phyloP scores from a whole-genome alignment of 495 filamentous ascomycete species.

The Aspergillus cristatus region DNA sequence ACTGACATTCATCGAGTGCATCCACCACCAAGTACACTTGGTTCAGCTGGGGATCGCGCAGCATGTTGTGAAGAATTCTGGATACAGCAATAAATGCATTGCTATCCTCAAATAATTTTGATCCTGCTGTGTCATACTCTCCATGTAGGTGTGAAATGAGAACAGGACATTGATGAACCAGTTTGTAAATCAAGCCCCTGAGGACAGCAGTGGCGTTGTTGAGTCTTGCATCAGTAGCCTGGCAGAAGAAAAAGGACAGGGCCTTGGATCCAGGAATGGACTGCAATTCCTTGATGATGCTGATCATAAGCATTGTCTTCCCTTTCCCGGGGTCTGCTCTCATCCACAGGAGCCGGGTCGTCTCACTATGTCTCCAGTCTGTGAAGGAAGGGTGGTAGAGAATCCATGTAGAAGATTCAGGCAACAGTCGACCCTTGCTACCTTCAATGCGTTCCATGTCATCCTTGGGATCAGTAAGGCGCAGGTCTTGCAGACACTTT shows the following conservation, averaged over 20 bases:
- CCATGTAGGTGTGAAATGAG: constrained; percentile 25
- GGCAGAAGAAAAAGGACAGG: constrained; percentile 41
- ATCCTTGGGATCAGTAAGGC: constrained; percentile 24
- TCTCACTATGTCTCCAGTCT: constrained; percentile 7
- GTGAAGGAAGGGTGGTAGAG: constrained; percentile 27
- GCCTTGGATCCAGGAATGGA: not conserved
- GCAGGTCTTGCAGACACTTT: not conserved
- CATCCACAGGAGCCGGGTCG: constrained; percentile 14
- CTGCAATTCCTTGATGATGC: constrained; percentile 30
- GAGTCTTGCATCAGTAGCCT: constrained; percentile 23
- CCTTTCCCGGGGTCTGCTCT: constrained; percentile 21
- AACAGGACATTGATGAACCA: constrained; percentile 19
- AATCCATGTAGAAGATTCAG: constrained; percentile 35
- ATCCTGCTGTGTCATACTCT: constrained; percentile 12
- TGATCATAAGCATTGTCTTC: constrained; percentile 34
- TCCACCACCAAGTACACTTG: constrained; percentile 34
- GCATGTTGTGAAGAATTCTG: constrained; percentile 21
- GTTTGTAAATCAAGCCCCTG: constrained; percentile 31
- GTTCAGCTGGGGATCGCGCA: constrained; percentile 18
- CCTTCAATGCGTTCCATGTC: constrained; percentile 22
- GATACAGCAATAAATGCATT: constrained; percentile 24
- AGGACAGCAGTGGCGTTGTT: constrained; percentile 33
- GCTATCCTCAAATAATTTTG: constrained; percentile 21
- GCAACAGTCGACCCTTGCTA: constrained; percentile 24
- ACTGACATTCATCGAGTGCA: constrained; percentile 40